phyloP scores from a whole-genome alignment of 805 yeast species.

The Lipomyces mesembrius region DNA sequence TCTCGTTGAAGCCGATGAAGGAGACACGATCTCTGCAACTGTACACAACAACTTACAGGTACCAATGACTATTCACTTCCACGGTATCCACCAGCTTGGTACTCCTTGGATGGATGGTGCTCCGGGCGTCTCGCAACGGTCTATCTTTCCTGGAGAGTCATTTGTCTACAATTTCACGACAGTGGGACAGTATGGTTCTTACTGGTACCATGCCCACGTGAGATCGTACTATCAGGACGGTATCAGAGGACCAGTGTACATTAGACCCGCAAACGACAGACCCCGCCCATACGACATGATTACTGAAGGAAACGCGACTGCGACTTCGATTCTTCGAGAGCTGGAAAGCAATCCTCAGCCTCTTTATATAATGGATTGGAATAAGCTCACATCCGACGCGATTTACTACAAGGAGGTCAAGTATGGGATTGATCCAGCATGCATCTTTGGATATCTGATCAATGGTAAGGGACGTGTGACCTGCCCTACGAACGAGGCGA shows the following conservation, averaged over 20 bases:
- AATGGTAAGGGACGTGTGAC: constrained; percentile 18
- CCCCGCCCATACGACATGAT: constrained; percentile 14
- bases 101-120: constrained; percentile 59
- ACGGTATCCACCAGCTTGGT: constrained; percentile 55
- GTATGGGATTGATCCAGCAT: constrained; percentile 18
- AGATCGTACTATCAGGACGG: constrained; percentile 74
- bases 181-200: constrained; percentile 54
- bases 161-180: constrained; percentile 53
- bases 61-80: constrained; percentile 57
- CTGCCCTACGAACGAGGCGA: constrained; percentile 7
- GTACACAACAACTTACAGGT: constrained; percentile 49
- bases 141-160: constrained; percentile 52
- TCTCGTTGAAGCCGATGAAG: constrained; percentile 49
- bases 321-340: not conserved
- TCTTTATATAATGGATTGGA: constrained; percentile 12
- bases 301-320: constrained; percentile 5
- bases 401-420: not conserved
- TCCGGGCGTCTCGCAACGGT: constrained; percentile 56
- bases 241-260: constrained; percentile 58
- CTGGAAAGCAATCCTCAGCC: constrained; percentile 8
- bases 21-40: constrained; percentile 47
- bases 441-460: constrained; percentile 10
- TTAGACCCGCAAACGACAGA: constrained; percentile 2
- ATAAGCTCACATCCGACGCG: constrained; percentile 10
- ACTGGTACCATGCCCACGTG: constrained; percentile 62